Base-by-base conservation (phyloP, 148 eudicot genomes). In the Polygonum aviculare region DNA sequence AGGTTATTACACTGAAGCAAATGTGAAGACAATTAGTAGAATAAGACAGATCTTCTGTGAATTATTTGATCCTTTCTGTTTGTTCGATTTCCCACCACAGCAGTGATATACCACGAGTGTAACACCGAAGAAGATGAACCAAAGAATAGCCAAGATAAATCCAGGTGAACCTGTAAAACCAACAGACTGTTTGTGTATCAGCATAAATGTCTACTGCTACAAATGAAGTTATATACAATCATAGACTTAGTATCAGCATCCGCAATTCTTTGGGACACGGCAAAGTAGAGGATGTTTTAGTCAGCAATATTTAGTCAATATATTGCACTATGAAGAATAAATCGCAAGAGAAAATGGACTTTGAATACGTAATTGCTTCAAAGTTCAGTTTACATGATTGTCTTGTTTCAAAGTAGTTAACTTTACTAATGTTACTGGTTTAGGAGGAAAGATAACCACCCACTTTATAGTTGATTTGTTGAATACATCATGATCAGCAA, bases 121-220 rank as follows among this genome's bases (percentile, higher is more conserved):
- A 63, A 88, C 73, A 33, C 98, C 96, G 74, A 95, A 95, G 60
- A 82, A 84, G 72, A 91, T 35, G 70, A 91, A 83, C 98, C 98
- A 95, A 49, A 92, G 47, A 12, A 81, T 76, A 54, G 97, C 86
- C 71, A 95, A 79, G 77, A 85, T 81, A 75, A 88, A 88, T 69
- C 89, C 96, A 79, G 87, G 77, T 75, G 87, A 87, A 77, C 96
- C 97, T 75, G 98, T 95, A 85, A 88, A 92, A 62, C 93, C 96
- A 76, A 95, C 98, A 76, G 97, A 95, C 98, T 95, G 90, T 80
- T 82, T 55, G 79, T 51, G 75, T 38, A 80, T 63, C 60, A 72
- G 78, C 69, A 80, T 81, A 21, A 82, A 71, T 72, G 44, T 22
- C 21, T 33, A 6, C 10, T 33, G 16, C 35, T 40, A 48, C 10